Percentiles rank a stretch among this genome's conserved stretches.
These are phyloP conservation scores for Colletotrichum paranaense DNA, from an alignment of 2,329 filamentous ascomycete genomes.

Conservation along the genomic window DNA sequence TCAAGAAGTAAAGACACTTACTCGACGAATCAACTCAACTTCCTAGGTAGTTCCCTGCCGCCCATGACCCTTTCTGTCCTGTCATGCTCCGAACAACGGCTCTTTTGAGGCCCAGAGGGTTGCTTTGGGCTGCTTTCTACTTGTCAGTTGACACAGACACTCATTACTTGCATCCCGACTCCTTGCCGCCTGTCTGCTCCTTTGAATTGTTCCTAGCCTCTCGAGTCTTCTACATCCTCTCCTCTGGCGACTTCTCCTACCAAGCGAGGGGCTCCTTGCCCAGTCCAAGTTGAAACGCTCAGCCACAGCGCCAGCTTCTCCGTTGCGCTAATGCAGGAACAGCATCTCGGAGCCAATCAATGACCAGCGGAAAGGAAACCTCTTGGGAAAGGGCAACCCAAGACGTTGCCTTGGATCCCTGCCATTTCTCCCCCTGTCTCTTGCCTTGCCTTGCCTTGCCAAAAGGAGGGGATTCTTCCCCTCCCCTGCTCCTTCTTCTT, in stretches of 20 bases:
- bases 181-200: not conserved
- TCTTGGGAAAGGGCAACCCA: slow-evolving; percentile 20
- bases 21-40: not conserved
- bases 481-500: not conserved
- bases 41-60: not conserved
- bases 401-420: not conserved
- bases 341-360: slow-evolving; percentile 16
- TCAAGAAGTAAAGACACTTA: not conserved
- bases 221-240: not conserved
- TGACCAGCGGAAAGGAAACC: slow-evolving; percentile 6
- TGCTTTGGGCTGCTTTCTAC: not conserved
- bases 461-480: not conserved
- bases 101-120: not conserved
- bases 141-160: not conserved
- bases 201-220: not conserved
- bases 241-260: not conserved
- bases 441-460: not conserved
- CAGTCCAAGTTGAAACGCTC: slow-evolving; percentile 36
- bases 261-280: slow-evolving; percentile 10
- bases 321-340: slow-evolving; percentile 36
- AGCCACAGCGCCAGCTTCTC: slow-evolving; percentile 30
- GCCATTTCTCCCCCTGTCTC: not conserved
- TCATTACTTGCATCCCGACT: not conserved
- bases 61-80: not conserved
- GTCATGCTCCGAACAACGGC: not conserved